phyloP scores from a whole-genome alignment of 306 rosid genomes.

The Mimosa pudica region DNA sequence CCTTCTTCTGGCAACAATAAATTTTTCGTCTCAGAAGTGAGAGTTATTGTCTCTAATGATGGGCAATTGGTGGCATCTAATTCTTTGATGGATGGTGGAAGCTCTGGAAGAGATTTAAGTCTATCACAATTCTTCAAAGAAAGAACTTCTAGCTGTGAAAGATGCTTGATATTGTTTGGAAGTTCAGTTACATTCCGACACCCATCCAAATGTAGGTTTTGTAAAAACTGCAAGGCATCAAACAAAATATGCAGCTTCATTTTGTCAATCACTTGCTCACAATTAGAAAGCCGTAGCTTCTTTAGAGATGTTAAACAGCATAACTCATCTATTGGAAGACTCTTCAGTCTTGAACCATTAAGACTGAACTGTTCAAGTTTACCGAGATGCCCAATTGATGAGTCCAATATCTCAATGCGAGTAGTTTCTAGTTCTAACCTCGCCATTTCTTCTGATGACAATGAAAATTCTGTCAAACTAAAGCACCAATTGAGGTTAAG shows the following conservation, averaged over 20 bases:
- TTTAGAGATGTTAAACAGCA: neutral
- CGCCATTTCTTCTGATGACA: neutral
- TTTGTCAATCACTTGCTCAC: conserved; percentile 14
- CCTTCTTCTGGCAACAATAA: neutral
- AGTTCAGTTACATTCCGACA: conserved; percentile 10
- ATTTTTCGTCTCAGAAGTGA: neutral
- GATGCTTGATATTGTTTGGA: conserved; percentile 23
- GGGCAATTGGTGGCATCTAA: neutral
- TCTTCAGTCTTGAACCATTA: conserved; percentile 6
- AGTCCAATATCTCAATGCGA: conserved; percentile 6
- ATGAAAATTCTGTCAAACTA: conserved; percentile 20
- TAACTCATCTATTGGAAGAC: conserved; percentile 17
- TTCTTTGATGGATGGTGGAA: conserved; percentile 5
- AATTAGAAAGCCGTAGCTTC: conserved; percentile 2
- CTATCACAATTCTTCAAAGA: neutral
- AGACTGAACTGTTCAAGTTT: neutral
- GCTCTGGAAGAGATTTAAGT: neutral
- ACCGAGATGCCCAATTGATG: conserved; percentile 17
- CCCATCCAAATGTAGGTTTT: neutral
- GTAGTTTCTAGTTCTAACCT: conserved; percentile 1
- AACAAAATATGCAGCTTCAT: conserved; percentile 5
- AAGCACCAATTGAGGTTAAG: neutral
- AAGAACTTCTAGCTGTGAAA: neutral
- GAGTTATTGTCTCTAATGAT: neutral
- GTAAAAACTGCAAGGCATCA: neutral